phyloP scores from a whole-genome alignment of 805 yeast species.

The Kluyveromyces wickerhamii region DNA sequence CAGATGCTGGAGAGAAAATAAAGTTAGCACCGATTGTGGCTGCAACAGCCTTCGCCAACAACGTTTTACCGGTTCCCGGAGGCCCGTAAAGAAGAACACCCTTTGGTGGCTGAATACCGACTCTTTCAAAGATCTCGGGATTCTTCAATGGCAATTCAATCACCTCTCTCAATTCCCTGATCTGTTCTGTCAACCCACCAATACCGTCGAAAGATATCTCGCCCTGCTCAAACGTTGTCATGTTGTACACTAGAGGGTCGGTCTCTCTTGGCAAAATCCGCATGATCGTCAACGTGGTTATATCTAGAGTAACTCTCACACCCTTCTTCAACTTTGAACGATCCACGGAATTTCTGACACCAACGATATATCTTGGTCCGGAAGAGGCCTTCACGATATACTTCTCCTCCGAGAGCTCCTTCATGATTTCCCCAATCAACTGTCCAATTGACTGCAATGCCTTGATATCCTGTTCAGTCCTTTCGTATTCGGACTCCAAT shows the following conservation, averaged over 20 bases:
- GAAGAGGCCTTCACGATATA: constrained; percentile 94
- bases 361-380: constrained; percentile 96
- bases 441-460: constrained; percentile 97
- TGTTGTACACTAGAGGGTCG: constrained; percentile 94
- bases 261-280: constrained; percentile 95
- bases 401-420: constrained; percentile 89
- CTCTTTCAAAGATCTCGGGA: constrained; percentile 91
- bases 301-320: constrained; percentile 91
- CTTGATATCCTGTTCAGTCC: constrained; percentile 94
- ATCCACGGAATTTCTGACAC: constrained; percentile 89
- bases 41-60: constrained; percentile 95
- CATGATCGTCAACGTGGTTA: constrained; percentile 97
- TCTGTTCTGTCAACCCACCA: constrained; percentile 94
- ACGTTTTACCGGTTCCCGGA: constrained; percentile 97
- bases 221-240: constrained; percentile 98
- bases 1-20: constrained; percentile 96
- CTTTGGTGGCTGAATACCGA: constrained; percentile 98
- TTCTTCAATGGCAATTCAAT: constrained; percentile 94
- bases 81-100: constrained; percentile 97
- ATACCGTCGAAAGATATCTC: constrained; percentile 90
- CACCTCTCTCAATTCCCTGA: constrained; percentile 93
- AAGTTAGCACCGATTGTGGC: constrained; percentile 98
- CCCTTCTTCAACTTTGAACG: constrained; percentile 82
- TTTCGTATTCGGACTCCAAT: constrained; percentile 74
- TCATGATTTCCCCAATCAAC: constrained; percentile 92